A percentile compares a stretch with the other conserved stretches of the same genome.
These are phyloP conservation scores for Dryas alaskensis DNA, from an alignment of 306 rosid genomes.

Conservation along the genomic window DNA sequence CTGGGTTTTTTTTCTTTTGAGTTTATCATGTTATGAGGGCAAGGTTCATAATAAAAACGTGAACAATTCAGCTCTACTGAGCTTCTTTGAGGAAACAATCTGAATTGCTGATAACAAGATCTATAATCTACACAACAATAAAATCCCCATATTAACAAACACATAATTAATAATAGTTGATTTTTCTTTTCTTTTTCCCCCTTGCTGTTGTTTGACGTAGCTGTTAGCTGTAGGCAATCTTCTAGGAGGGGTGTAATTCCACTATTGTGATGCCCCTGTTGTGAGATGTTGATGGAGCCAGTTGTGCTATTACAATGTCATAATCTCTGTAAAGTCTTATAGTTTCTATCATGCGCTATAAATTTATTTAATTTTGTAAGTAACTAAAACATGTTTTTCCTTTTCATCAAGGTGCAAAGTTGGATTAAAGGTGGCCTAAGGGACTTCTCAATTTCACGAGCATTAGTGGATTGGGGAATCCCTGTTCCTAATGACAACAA, in stretches of 20 bases:
- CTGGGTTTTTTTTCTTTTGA: too few species aligned
- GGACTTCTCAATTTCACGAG: conserved; percentile 94
- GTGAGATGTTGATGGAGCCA: too few species aligned
- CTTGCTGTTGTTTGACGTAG: too few species aligned
- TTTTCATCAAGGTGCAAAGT: conserved; percentile 77
- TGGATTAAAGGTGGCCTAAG: conserved; percentile 86
- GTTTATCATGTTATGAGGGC: too few species aligned
- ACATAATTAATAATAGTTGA: too few species aligned
- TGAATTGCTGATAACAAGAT: neutral
- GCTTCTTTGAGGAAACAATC: neutral
- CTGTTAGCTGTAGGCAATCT: too few species aligned
- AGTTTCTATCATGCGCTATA: neutral
- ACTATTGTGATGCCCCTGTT: too few species aligned
- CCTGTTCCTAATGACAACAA: conserved; percentile 83
- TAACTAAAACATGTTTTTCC: conserved; percentile 20
- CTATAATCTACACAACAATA: neutral
- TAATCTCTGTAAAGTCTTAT: conserved; percentile 1
- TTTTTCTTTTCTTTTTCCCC: too few species aligned
- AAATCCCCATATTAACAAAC: neutral
- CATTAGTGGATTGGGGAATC: conserved; percentile 97
- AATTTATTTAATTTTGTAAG: conserved; percentile 18
- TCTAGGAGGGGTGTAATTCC: too few species aligned
- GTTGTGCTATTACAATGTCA: too few species aligned
- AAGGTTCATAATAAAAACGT: too few species aligned
- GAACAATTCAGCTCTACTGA: neutral